Evolutionary conservation across 2,329 filamentous ascomycete species (phyloP), one percentile per base, ranked within the genome.

Genomic region (Stachybotrys chlorohalonatus): DNA sequence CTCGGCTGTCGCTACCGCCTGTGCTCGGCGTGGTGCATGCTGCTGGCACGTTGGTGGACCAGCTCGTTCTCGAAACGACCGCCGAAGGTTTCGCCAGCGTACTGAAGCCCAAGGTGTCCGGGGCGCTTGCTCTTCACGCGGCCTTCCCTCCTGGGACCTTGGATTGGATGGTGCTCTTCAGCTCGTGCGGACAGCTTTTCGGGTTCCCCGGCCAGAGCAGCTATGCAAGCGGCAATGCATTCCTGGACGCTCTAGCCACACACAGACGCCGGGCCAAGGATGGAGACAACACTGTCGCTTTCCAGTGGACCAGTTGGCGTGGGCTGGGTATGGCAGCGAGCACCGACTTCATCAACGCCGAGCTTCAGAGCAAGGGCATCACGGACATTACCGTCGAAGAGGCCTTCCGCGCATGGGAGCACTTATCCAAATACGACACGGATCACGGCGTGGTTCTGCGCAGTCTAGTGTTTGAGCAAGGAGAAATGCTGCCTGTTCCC

Each of bases 341-440:
- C 30, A 57, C 54, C 7, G 54, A 54, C 8, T 53, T 54, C 46
- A 36, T 58, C 11, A 54, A 47, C 7, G 47, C 49, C 5, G 56
- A 58, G 47, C 46, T 58, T 2, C 48, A 55, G 16, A 56, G 54
- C 39, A 56, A 54, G 51, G 56, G 56, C n/a, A 56, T 58, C 32
- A 56, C 56, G 5, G 54, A 58, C 17, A 49, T 58, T 11, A 54
- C 56, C 15, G 11, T 31, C 32, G 52, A 54, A 11, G 52, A 58
- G 30, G 56, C 56, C 6, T 58, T 58, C 36, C 24, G 16, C 7
- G 54, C 54, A 2, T 58, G 56, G 56, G 42, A 50, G 31, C 56
- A 56, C 36, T 39, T 56, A 6, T 39, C 30, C 36, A 53, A 49
- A 16, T 54, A 49, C 42, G 54, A 58, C 31, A 50, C 53, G 7